Evolutionary conservation across 73 alveolate species (phyloP).

Genomic region (Tetrahymena malaccensis): DNA sequence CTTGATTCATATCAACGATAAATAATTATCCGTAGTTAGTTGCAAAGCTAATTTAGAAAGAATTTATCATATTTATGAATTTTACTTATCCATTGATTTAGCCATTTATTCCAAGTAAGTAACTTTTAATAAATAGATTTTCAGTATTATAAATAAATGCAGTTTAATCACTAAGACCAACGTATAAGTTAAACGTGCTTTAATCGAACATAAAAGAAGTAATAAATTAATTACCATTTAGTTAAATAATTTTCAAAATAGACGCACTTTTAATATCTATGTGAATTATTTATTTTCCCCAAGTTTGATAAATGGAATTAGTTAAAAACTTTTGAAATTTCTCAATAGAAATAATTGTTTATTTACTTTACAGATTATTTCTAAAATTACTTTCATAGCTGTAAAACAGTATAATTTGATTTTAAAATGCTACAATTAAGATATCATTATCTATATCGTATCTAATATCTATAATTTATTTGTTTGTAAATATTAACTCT

Average conservation of each 20-base stretch:
- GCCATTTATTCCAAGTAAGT: background rate
- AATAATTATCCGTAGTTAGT: background rate
- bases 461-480: background rate
- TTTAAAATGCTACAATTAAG: background rate
- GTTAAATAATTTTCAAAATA: background rate
- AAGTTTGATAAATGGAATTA: background rate
- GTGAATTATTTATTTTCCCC: background rate
- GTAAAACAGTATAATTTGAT: background rate
- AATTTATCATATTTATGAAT: background rate
- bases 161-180: background rate
- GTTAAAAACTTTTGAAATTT: background rate
- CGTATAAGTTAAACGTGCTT: background rate
- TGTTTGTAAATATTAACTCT: background rate
- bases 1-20: background rate
- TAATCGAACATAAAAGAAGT: background rate
- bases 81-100: background rate
- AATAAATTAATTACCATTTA: background rate
- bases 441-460: background rate
- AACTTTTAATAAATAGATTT: background rate
- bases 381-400: background rate
- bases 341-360: background rate
- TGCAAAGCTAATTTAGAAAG: background rate
- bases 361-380: background rate
- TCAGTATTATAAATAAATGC: background rate
- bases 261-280: background rate